phyloP scores from a whole-genome alignment of 192 early-diverging fungal species.

The Dispira simplex region DNA sequence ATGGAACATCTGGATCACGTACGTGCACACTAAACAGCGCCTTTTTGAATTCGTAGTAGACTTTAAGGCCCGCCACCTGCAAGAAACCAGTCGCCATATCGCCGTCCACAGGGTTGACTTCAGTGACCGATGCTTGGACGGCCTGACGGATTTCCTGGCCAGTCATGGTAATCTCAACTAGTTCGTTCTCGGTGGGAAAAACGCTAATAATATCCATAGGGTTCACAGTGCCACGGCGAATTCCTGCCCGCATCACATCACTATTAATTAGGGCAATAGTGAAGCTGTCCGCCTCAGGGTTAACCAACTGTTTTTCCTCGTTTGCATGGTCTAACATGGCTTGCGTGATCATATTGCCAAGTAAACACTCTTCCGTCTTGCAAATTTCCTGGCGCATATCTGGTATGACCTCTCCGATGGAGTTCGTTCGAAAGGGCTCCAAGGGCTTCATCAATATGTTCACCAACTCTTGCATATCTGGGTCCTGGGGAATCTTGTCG shows the following conservation, averaged over 20 bases:
- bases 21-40: not conserved
- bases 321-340: constrained; percentile 32
- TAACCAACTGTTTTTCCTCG: constrained; percentile 1
- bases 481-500: constrained; percentile 30
- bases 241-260: constrained; percentile 40
- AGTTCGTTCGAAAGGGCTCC: constrained; percentile 30
- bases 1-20: not conserved
- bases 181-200: constrained; percentile 46
- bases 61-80: constrained; percentile 41
- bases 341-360: constrained; percentile 51
- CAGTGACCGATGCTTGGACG: constrained; percentile 24
- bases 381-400: constrained; percentile 25
- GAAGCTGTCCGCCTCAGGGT: not conserved
- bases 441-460: constrained; percentile 24
- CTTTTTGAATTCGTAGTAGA: constrained; percentile 12
- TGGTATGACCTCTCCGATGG: not conserved
- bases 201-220: constrained; percentile 33
- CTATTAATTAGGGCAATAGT: constrained; percentile 37
- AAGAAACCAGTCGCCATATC: constrained; percentile 29
- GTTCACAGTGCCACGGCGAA: constrained; percentile 35
- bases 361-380: constrained; percentile 31
- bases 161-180: constrained; percentile 28
- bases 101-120: constrained; percentile 15
- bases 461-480: constrained; percentile 22
- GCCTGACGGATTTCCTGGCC: constrained; percentile 33